Base-by-base conservation (phyloP, 2,329 filamentous ascomycete genomes). In the Colletotrichum sp. region DNA sequence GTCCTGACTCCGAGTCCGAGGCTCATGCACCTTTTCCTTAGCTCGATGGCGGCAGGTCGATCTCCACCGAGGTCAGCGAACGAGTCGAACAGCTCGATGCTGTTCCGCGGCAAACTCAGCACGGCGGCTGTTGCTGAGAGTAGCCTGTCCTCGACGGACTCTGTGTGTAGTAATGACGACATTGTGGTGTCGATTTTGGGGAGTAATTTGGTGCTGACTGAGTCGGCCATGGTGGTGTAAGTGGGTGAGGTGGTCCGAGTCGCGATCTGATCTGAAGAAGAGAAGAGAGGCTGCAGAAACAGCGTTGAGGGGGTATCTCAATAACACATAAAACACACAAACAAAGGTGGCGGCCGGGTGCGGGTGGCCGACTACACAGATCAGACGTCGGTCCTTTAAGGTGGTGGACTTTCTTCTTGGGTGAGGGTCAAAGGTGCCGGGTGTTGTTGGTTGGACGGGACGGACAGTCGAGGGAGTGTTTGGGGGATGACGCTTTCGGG, bases 51-150 rank as follows among this genome's bases (percentile, higher is more conserved):
- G n/a, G 82, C 79, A 25, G 81, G 79, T 32, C 83, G 81, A 76
- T 85, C 82, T 64, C 87, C 86, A 44, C 88, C 87, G 11, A 88
- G 80, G 28, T 89, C 87, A 60, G 79, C 77, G 69, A 89, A 88
- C 15, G 87, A 89, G 74, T 86, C 85, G 72, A 85, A 82, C 8
- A 85, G 79, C 16, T 82, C 79, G 16, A 88, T 81, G 2, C 80
- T 77, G 27, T 80, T 74, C 8, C 77, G 73, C 3, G 83, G 79
- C 5, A 86, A 80, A 19, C 81, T 80, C 12, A 88, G 82, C 1
- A 86, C 83, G 30, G 84, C 80, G 4, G 86, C 82, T 48, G 87
- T 80, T 27, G 81, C 83, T 22, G 79, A 77, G 34, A 82, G 79
- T 22, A 87, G 80, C 15, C 81, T 79, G n/a, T 84, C 81, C 52